Evolutionary conservation across 257 asterid species (phyloP), one percentile per base, ranked within the genome.

Genomic region (Verbena officinalis): DNA sequence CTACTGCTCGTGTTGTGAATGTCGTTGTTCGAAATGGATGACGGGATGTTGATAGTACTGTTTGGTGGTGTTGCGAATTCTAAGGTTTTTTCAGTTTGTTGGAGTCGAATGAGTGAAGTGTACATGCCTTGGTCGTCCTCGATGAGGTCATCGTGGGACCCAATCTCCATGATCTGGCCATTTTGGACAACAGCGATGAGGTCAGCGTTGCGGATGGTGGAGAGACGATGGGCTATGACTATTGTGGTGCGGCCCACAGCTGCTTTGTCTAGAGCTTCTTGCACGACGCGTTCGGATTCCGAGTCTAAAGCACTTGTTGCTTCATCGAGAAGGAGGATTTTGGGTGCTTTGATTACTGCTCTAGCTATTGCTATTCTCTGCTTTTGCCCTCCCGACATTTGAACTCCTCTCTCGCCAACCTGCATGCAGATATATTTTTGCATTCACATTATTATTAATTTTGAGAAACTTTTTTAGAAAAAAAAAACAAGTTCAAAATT

Each of bases 391-490:
- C 99, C 99, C 0, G 99, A 93, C 84, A 93, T 75, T 62, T 93
- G 99, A 34, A 86, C 83, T 6, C 99, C 99, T 75, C 95, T 75
- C 73, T 93, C 99, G 9, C 97, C 99, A 15, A 93, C 99, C 99
- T 93, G 76, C 58, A 73, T 22, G 27, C 8, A 27, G 1, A 52
- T n/a, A 23, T 7, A 15, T 10, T 13, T 17, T 40, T 23, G n/a
- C 36, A 30, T 30, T 30, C 36, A 7, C n/a, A 30, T 3, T 30
- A 30, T 7, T 6, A 62, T 24, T 48, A 12, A 27, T 53, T 27
- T 24, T 38, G 17, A 42, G 13, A 24, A 55, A 54, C 13, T 15
- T 1, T 54, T n/a, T n/a, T n/a, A n/a, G n/a, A n/a, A n/a, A n/a
- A n/a, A n/a, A n/a, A n/a, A n/a, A n/a, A n/a, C n/a, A n/a, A n/a